Base-by-base conservation (phyloP, 2,329 filamentous ascomycete genomes). In the Botrytis squamosa region DNA sequence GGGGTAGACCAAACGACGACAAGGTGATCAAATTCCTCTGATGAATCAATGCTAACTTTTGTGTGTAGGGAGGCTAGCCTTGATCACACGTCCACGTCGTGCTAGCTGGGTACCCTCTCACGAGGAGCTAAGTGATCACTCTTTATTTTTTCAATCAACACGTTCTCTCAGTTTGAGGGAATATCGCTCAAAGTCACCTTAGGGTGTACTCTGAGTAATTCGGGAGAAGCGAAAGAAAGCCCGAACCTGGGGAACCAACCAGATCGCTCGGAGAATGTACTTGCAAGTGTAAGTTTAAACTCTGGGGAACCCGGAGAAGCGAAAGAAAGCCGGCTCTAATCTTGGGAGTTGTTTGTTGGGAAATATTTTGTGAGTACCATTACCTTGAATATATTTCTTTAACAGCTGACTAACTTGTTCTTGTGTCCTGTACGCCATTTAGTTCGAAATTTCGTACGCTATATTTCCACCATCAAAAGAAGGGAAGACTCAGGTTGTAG, bases 51-150 rank as follows among this genome's bases (percentile, higher is more conserved):
- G 29, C 64, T 66, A 38, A 49, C 46, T 38, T 22, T 29, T 33
- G n/a, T 49, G 1, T 49, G 33, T 33, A 66, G 64, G 64, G 44
- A 36, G 64, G 64, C 44, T 66, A 66, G 64, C 29, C 42, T 66
- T 49, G 64, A 66, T 66, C 64, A 49, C 42, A 66, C 44, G 42
- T 66, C 64, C 64, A 49, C 64, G 44, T 42, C 60, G 60, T 63
- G 60, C 60, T 40, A 63, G 60, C 60, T 63, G 36, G 60, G 60
- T 40, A 63, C 60, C 60, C 60, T 63, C 36, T 40, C 22, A 63
- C 25, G 60, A 63, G 60, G 60, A 63, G 60, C 60, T 66, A 66
- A 49, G 42, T 66, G 64, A 66, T 66, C 64, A 65, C 25, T 29
- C n/a, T 55, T 18, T 52, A 9, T n/a, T n/a, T 55, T 8, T 16